Evolutionary conservation across 148 eudicot genomes (phyloP).

Genomic region (Fagopyrum homotropicum): DNA sequence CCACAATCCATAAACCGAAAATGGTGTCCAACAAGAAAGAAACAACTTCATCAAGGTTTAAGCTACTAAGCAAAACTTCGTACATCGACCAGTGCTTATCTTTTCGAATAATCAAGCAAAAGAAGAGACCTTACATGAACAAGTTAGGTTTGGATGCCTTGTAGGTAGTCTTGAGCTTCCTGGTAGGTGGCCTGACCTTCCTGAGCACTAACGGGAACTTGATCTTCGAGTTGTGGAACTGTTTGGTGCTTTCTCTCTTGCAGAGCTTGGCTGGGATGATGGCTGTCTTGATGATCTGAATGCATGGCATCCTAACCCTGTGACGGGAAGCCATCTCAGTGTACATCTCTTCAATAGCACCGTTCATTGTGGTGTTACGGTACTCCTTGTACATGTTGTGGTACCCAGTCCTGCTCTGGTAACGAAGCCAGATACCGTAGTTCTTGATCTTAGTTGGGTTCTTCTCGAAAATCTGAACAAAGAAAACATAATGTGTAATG

Average conservation of each 20-base stretch:
- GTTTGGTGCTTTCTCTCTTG: conserved; percentile 80
- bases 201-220: conserved; percentile 75
- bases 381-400: conserved; percentile 97
- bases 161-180: conserved; percentile 87
- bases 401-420: conserved; percentile 76
- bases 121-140: conserved; percentile 42
- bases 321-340: conserved; percentile 90
- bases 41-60: neutral
- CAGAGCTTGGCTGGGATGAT: conserved; percentile 71
- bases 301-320: conserved; percentile 71
- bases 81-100: neutral
- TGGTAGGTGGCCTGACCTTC: conserved; percentile 72
- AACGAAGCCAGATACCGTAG: conserved; percentile 77
- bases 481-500: neutral
- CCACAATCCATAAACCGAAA: neutral
- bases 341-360: conserved; percentile 81
- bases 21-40: neutral
- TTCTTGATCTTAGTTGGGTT: conserved; percentile 77
- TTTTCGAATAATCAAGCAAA: neutral
- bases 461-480: conserved; percentile 66
- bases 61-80: conserved; percentile 1
- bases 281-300: conserved; percentile 78
- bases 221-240: conserved; percentile 62
- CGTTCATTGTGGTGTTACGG: conserved; percentile 71
- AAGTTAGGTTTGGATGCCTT: conserved; percentile 77